Base-by-base conservation (phyloP, 495 filamentous ascomycete genomes). In the Pyrenula aspistea region DNA sequence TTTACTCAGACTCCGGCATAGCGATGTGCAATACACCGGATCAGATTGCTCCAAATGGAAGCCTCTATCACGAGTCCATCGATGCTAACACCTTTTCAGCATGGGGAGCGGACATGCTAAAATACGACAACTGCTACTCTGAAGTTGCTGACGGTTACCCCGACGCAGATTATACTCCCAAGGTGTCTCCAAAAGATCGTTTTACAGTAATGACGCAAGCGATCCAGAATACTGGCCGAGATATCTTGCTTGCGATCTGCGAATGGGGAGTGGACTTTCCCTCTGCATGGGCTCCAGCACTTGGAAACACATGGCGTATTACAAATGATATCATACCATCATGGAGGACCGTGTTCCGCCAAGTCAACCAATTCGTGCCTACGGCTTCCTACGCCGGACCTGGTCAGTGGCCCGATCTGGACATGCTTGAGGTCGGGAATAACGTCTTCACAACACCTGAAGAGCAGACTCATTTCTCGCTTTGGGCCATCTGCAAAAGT, bases 401-500 rank as follows among this genome's bases (percentile, higher is more conserved):
- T 0, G 76, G 77, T 11, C 73, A 74, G 50, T 77, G 74, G 67
- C 76, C 78, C 11, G 77, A 82, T 63, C 69, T 80, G 56, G 79
- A 82, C 53, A 82, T 81, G 79, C 61, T 81, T 19, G 71, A 77
- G 55, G 65, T 78, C 10, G 74, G 75, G 0, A 74, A 71, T 19
- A 57, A 68, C 3, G 54, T 69, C 1, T 59, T 76, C 11, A 71
- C 67, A 1, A 55, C 60, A 0, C 55, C 66, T 0, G 73, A 80
- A 58, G 73, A 78, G 23, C 68, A 73, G 47, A 73, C 76, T 0
- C 81, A 83, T 62, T 81, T 83, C 57, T 72, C 73, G 1, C 62
- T 83, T 50, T 83, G 80, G 80, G 77, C 76, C 50, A 77, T 80
- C 24, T 61, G 76, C 55, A 83, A 83, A 62, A 78, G 74, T 12